Percentiles rank a stretch among this genome's conserved stretches.
Evolutionary conservation across 208 protist genomes (phyloP).

Genomic region (Trypanosoma theileri): DNA sequence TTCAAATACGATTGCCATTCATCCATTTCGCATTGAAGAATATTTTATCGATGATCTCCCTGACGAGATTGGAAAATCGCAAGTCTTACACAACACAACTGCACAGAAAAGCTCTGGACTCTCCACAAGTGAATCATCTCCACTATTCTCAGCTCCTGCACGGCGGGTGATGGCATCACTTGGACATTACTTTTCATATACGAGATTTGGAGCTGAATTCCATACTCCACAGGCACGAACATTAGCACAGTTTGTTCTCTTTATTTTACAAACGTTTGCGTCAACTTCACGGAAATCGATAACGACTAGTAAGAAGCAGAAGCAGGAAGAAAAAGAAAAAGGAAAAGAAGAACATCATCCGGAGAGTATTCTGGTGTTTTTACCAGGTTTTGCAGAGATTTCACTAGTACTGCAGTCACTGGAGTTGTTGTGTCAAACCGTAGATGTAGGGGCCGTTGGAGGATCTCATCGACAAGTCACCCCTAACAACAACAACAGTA

Average conservation of each 20-base stretch:
- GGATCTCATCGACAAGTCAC: neutral
- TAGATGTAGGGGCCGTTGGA: neutral
- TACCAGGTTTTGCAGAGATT: constrained; percentile 76
- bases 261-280: constrained; percentile 42
- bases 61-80: constrained; percentile 14
- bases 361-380: constrained; percentile 64
- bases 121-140: neutral
- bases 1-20: neutral
- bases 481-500: neutral
- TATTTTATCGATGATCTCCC: constrained; percentile 76
- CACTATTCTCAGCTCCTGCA: constrained; percentile 12
- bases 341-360: constrained; percentile 23
- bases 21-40: constrained; percentile 46
- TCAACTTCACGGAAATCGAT: neutral
- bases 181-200: constrained; percentile 30
- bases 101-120: neutral
- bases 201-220: constrained; percentile 25
- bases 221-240: constrained; percentile 27
- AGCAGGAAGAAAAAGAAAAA: neutral
- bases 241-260: constrained; percentile 48
- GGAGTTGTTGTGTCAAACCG: constrained; percentile 38
- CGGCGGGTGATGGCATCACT: constrained; percentile 32
- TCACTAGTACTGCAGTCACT: constrained; percentile 54
- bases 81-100: neutral
- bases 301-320: neutral